These are phyloP conservation scores for Hypoxylon cercidicola DNA, from an alignment of 495 filamentous ascomycete genomes.

Conservation along the genomic window DNA sequence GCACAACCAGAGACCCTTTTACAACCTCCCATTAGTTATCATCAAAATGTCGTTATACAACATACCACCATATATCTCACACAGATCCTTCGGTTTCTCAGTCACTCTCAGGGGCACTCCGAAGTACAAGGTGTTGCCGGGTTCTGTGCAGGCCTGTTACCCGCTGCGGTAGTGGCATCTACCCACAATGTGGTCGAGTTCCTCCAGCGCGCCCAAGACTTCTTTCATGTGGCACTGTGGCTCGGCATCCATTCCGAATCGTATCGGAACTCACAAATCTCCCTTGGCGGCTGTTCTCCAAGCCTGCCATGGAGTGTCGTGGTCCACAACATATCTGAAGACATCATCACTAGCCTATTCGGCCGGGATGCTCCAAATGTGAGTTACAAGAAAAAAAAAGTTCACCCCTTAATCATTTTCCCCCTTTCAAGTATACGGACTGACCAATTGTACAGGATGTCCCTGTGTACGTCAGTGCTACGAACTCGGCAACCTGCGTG, in stretches of 20 bases:
- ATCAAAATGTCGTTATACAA: slow-evolving; percentile 16
- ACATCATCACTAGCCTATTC: not conserved
- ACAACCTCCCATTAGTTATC: slow-evolving; percentile 4
- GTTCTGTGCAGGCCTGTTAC: slow-evolving; percentile 18
- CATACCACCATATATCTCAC: slow-evolving; percentile 17
- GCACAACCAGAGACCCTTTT: slow-evolving; percentile 10
- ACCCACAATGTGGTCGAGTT: slow-evolving; percentile 9
- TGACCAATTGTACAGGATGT: not conserved
- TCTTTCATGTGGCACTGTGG: slow-evolving; percentile 14
- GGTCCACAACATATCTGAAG: slow-evolving; percentile 7
- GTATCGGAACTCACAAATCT: slow-evolving; percentile 7
- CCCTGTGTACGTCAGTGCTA: slow-evolving; percentile 10
- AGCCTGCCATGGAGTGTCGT: slow-evolving; percentile 13
- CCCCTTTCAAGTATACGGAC: not conserved
- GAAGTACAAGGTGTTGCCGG: slow-evolving; percentile 11
- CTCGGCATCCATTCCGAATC: slow-evolving; percentile 10
- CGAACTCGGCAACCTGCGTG: slow-evolving; percentile 13
- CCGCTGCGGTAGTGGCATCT: slow-evolving; percentile 8
- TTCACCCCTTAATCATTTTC: not conserved
- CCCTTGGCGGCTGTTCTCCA: slow-evolving; percentile 5
- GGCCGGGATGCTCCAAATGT: not conserved
- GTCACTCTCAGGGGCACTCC: not conserved
- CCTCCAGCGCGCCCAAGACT: slow-evolving; percentile 17
- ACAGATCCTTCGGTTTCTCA: slow-evolving; percentile 10
- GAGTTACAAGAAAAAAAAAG: not conserved